A percentile compares a stretch with the other conserved stretches of the same genome.
Evolutionary conservation across 257 asterid genomes (phyloP).

Genomic region (Solanum okadae): DNA sequence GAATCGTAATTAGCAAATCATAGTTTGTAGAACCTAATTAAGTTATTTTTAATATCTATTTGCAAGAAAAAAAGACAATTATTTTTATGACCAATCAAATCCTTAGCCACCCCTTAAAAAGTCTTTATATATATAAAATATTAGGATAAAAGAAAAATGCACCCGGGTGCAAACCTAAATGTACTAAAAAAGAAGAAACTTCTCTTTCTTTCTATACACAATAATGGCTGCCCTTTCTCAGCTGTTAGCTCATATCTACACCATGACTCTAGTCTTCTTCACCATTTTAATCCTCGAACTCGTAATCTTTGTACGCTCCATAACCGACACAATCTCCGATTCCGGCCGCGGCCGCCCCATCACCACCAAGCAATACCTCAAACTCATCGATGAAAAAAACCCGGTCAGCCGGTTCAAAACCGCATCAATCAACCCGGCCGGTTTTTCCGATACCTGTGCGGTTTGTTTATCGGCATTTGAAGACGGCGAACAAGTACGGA

Average conservation of each 20-base stretch:
- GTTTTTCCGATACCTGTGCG: conserved; percentile 22
- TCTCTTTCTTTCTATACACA: background rate
- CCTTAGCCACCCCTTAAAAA: background rate
- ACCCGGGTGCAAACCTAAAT: background rate
- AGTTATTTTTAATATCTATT: too few species aligned
- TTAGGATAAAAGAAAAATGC: background rate
- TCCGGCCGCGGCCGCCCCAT: conserved; percentile 11
- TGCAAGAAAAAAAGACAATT: background rate
- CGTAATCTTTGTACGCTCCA: conserved; percentile 22
- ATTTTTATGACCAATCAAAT: background rate
- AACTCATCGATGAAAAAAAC: conserved; percentile 34
- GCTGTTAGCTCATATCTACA: conserved; percentile 27
- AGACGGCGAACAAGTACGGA: conserved; percentile 50
- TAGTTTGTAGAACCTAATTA: too few species aligned
- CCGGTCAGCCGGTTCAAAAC: conserved; percentile 21
- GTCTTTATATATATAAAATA: background rate
- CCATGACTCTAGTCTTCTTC: conserved; percentile 26
- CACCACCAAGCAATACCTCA: conserved; percentile 41
- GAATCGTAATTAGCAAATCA: too few species aligned
- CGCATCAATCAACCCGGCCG: background rate
- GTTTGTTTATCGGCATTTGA: conserved; percentile 48
- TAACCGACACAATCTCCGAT: conserved; percentile 11
- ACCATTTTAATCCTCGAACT: conserved; percentile 40
- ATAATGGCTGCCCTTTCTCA: conserved; percentile 38
- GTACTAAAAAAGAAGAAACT: too few species aligned